Evolutionary conservation across 1,139 yeast species (phyloP).

Genomic region (Chernovozyma aurita): DNA sequence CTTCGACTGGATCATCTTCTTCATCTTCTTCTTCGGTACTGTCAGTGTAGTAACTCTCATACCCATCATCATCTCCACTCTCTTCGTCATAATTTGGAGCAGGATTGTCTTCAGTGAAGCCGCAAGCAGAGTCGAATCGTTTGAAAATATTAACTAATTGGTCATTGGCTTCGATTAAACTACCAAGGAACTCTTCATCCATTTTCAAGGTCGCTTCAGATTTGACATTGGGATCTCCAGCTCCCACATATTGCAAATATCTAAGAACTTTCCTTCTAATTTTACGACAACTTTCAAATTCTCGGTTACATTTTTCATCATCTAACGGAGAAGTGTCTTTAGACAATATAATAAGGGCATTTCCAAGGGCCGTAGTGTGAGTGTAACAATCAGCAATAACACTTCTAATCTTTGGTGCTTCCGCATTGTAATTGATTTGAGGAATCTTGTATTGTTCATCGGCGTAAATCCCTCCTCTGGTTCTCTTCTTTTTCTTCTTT

Average conservation of each 20-base stretch:
- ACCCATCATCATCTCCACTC: conserved; percentile 21
- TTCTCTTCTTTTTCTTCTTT: conserved; percentile 17
- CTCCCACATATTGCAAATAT: conserved; percentile 77
- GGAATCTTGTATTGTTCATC: conserved; percentile 62
- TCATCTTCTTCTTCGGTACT: conserved; percentile 36
- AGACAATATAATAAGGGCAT: conserved; percentile 57
- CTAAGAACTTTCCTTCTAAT: conserved; percentile 74
- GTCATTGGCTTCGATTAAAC: conserved; percentile 84
- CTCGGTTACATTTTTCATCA: conserved; percentile 50
- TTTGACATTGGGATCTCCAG: conserved; percentile 33
- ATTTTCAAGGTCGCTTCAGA: conserved; percentile 24
- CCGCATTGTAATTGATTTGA: conserved; percentile 62
- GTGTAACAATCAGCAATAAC: conserved; percentile 75
- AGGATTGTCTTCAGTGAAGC: conserved; percentile 32
- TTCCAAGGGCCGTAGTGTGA: conserved; percentile 66
- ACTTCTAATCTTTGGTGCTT: conserved; percentile 66
- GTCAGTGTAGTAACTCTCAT: conserved; percentile 43
- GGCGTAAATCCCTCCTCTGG: conserved; percentile 34
- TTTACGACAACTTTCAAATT: conserved; percentile 71
- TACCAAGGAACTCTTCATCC: conserved; percentile 81
- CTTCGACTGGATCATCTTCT: conserved; percentile 25
- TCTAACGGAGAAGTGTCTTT: conserved; percentile 55
- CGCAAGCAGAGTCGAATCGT: conserved; percentile 52
- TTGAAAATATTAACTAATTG: conserved; percentile 73
- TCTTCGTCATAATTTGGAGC: conserved; percentile 33